Percentiles rank a stretch among this genome's conserved stretches.
Conservation (phyloP, 257 asterid species). For the Nicotiana benthamiana region DNA sequence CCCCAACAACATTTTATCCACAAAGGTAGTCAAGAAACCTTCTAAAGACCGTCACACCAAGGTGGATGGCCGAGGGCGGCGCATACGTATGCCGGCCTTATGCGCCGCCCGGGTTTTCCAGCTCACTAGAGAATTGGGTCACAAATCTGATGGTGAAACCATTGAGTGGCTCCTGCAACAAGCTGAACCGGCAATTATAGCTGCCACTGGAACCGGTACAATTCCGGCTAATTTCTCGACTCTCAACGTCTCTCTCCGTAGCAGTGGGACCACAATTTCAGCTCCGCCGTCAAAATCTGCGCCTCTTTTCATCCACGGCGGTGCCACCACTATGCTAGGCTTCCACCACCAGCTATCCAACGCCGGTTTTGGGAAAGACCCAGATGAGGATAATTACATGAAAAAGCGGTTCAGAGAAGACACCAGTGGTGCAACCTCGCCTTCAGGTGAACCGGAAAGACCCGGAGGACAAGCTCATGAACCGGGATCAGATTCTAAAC, state of each 20-base stretch:
- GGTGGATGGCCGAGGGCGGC: constrained; percentile 36
- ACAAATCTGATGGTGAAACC: constrained; percentile 36
- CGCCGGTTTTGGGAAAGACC: constrained; percentile 45
- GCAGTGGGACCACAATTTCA: constrained; percentile 84
- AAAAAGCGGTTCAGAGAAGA: constrained; percentile 68
- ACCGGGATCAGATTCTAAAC: constrained; percentile 43
- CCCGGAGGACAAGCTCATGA: constrained; percentile 42
- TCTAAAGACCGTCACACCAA: constrained; percentile 39
- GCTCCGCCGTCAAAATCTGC: constrained; percentile 79
- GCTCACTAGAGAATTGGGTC: constrained; percentile 32
- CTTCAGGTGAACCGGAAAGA: constrained; percentile 31
- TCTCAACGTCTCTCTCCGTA: constrained; percentile 68
- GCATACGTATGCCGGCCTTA: constrained; percentile 38
- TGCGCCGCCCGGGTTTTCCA: constrained; percentile 37
- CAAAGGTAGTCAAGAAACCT: constrained; percentile 11
- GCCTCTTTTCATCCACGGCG: constrained; percentile 68
- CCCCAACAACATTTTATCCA: not conserved
- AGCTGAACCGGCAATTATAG: constrained; percentile 34
- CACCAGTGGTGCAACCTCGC: constrained; percentile 44
- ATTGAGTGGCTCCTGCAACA: constrained; percentile 36
- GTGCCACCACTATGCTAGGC: constrained; percentile 64
- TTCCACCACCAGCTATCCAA: constrained; percentile 69
- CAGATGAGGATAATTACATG: constrained; percentile 59
- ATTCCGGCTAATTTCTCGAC: constrained; percentile 61
- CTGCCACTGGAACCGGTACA: constrained; percentile 38